These are phyloP conservation scores for Geotrichum restrictum DNA, from an alignment of 1,139 yeast genomes.

Conservation along the genomic window DNA sequence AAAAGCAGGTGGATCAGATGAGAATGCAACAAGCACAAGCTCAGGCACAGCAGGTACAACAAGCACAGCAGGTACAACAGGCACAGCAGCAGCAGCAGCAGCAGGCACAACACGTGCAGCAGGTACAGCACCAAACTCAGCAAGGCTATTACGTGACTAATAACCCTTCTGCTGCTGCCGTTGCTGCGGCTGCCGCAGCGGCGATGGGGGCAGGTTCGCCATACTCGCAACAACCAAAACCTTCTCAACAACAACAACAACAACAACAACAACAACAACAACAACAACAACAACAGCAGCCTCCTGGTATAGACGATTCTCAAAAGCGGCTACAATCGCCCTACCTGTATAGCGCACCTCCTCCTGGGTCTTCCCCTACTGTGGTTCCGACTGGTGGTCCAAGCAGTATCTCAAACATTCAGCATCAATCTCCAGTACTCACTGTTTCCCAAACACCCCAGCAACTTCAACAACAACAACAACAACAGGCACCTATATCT, in stretches of 20 bases:
- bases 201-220: conserved; percentile 7
- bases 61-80: conserved; percentile 17
- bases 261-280: conserved; percentile 17
- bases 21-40: conserved; percentile 25
- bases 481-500: background rate
- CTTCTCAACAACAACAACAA: conserved; percentile 1
- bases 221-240: conserved; percentile 15
- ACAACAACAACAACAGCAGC: conserved; percentile 3
- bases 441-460: background rate
- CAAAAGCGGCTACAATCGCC: conserved; percentile 17
- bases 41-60: conserved; percentile 21
- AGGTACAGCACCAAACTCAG: background rate
- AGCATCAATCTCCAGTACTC: too few relatives aligned
- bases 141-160: conserved; percentile 19
- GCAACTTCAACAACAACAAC: conserved; percentile 7
- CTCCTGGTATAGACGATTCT: conserved; percentile 1
- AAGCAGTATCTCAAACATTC: too few relatives aligned
- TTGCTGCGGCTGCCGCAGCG: conserved; percentile 14
- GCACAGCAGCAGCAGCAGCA: conserved; percentile 10
- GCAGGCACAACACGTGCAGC: conserved; percentile 2
- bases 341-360: conserved; percentile 12
- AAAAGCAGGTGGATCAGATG: conserved; percentile 31
- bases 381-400: too few relatives aligned
- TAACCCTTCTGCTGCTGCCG: conserved; percentile 16
- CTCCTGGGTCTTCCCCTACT: conserved; percentile 14